Evolutionary conservation across 306 rosid species (phyloP).

Genomic region (Glycyrrhiza uralensis): DNA sequence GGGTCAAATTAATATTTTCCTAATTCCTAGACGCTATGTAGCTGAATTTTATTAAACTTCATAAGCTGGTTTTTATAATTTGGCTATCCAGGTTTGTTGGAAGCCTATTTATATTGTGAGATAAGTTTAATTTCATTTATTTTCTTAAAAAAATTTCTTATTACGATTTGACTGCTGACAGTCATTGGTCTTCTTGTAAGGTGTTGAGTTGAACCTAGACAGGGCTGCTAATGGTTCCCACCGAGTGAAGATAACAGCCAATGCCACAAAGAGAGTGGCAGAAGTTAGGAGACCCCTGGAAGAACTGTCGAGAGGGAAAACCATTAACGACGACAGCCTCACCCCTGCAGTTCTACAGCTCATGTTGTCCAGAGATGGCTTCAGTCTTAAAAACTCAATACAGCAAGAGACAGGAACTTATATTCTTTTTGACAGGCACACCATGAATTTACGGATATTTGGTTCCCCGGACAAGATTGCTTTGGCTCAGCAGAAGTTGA

Average conservation of each 20-base stretch:
- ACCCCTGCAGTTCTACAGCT: slow-evolving; percentile 65
- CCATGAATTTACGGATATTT: slow-evolving; percentile 52
- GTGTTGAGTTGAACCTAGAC: slow-evolving; percentile 59
- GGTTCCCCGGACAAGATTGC: slow-evolving; percentile 57
- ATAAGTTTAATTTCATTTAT: not conserved
- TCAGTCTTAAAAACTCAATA: slow-evolving; percentile 41
- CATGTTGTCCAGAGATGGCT: slow-evolving; percentile 68
- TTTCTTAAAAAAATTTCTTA: not conserved
- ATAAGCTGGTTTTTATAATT: not conserved
- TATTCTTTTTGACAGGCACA: slow-evolving; percentile 65
- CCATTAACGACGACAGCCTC: slow-evolving; percentile 50
- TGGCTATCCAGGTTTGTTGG: not conserved
- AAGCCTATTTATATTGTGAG: not conserved
- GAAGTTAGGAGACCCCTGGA: slow-evolving; percentile 76
- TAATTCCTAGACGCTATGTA: not conserved
- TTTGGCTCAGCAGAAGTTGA: slow-evolving; percentile 54
- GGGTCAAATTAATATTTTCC: not conserved
- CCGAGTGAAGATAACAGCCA: slow-evolving; percentile 73
- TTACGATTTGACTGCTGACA: slow-evolving; percentile 17
- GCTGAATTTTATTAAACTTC: not conserved
- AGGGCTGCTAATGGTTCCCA: slow-evolving; percentile 59
- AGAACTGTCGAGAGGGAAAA: slow-evolving; percentile 71
- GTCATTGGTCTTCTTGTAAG: slow-evolving; percentile 33
- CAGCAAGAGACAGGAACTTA: slow-evolving; percentile 69
- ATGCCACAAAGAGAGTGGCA: slow-evolving; percentile 81